Percentiles rank a stretch among this genome's conserved stretches.
Evolutionary conservation across 2,329 filamentous ascomycete genomes (phyloP).

Genomic region (Xylariaceae sp.): DNA sequence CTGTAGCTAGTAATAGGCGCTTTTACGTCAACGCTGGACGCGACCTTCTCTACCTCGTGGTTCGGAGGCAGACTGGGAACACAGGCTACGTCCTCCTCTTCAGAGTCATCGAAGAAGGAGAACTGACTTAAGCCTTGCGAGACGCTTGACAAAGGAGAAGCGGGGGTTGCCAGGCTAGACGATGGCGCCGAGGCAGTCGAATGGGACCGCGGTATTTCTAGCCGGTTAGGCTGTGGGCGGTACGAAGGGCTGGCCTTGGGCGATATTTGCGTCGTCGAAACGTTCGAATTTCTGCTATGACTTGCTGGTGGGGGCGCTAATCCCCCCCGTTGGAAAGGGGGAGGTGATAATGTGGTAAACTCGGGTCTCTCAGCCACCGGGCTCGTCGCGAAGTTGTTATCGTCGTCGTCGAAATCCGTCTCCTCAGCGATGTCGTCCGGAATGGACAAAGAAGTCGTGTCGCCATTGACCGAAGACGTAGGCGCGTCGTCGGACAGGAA

Average conservation of each 20-base stretch:
- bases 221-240: too few species aligned
- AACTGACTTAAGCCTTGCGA: constrained; percentile 34
- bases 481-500: constrained; percentile 46
- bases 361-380: constrained; percentile 40
- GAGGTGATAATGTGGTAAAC: constrained; percentile 48
- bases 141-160: constrained; percentile 33
- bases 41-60: constrained; percentile 17
- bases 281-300: constrained; percentile 19
- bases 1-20: constrained; percentile 40
- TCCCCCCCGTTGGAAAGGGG: constrained; percentile 42
- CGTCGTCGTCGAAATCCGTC: constrained; percentile 51
- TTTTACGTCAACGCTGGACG: constrained; percentile 15
- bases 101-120: constrained; percentile 42
- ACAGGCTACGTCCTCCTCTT: constrained; percentile 32
- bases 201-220: constrained; percentile 25
- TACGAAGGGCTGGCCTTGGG: too few species aligned
- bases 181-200: constrained; percentile 26
- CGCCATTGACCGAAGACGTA: constrained; percentile 27
- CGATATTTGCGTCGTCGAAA: constrained; percentile 8
- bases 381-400: constrained; percentile 58
- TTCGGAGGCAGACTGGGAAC: constrained; percentile 19
- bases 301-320: constrained; percentile 25
- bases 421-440: constrained; percentile 46
- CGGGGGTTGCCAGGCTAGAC: constrained; percentile 30
- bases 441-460: constrained; percentile 35